These are phyloP conservation scores for Pichia sp. DNA, from an alignment of 1,139 yeast species.

Conservation along the genomic window DNA sequence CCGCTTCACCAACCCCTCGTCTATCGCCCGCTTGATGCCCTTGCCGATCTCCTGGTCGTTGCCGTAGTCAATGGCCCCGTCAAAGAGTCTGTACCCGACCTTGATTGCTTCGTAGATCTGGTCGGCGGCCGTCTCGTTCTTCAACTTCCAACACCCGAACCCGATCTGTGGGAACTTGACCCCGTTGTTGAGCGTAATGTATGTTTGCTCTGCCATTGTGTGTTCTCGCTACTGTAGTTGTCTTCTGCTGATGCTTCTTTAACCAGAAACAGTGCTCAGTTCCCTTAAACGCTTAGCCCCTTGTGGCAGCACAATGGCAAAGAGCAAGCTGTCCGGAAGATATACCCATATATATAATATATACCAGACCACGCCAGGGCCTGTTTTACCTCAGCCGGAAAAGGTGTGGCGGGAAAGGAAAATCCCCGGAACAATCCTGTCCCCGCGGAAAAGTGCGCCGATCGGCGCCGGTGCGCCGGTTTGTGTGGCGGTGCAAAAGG, in stretches of 20 bases:
- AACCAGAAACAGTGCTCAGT: too few relatives aligned
- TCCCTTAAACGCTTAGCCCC: too few relatives aligned
- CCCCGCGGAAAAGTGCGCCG: background rate
- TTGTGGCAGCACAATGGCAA: too few relatives aligned
- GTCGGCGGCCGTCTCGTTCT: constrained; percentile 47
- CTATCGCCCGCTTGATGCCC: constrained; percentile 60
- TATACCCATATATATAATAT: too few relatives aligned
- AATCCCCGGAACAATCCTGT: background rate
- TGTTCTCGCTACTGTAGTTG: too few relatives aligned
- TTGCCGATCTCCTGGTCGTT: constrained; percentile 71
- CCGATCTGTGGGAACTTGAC: constrained; percentile 31
- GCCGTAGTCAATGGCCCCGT: constrained; percentile 76
- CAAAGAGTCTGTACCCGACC: constrained; percentile 66
- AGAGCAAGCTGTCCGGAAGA: too few relatives aligned
- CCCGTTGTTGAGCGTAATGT: constrained; percentile 27
- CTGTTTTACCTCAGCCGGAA: too few relatives aligned
- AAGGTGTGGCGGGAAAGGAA: background rate
- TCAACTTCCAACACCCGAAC: constrained; percentile 39
- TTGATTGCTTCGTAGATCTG: constrained; percentile 32
- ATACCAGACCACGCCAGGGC: too few relatives aligned
- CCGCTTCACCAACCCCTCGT: constrained; percentile 64
- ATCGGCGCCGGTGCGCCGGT: background rate
- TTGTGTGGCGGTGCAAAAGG: background rate
- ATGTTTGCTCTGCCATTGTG: constrained; percentile 1
- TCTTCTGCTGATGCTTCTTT: too few relatives aligned